Evolutionary conservation across 495 filamentous ascomycete genomes (phyloP), one percentile per base, ranked within the genome.

Genomic region (Aspergillus leporis): DNA sequence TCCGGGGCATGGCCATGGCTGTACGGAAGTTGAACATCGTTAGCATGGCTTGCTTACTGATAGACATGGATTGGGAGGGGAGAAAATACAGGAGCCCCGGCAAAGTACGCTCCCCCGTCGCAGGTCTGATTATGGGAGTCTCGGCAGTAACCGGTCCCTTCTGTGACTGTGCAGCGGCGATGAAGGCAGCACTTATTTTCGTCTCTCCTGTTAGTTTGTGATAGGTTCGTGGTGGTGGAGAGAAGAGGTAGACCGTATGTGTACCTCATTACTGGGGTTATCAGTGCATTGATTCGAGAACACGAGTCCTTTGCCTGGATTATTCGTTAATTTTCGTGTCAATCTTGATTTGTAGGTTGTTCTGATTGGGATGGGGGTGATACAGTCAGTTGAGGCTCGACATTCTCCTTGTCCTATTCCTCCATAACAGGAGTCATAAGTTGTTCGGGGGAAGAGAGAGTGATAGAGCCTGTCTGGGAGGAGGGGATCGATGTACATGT

Each of bases 41-140:
- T 36, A 36, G 34, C 13, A 36, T 36, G 8, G 3, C 10, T 36
- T 10, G 3, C 10, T 14, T 36, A 36, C 2, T 1, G 34, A 41
- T 4, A 45, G 51, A 53, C 2, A 30, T 21, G 10, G 36, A 36
- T 1, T 6, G 34, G 43, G 38, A 28, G 14, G 52, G 25, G 21
- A 53, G 31, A n/a, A 34, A 19, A 10, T 36, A 36, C 34, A 36
- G 34, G 34, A 10, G 34, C 8, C 34, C 34, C 34, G 34, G 34
- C 34, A 8, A 36, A 36, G 34, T 36, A 36, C 10, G 8, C 13
- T 14, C 34, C 34, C 34, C 34, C 34, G 13, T 19, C 47, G 19
- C 55, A 58, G 4, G 55, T 58, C 38, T 58, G 55, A 32, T 58
- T 58, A 41, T 58, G 16, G 7, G 18, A 43, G 18, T 58, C 43